A percentile compares a stretch with the other conserved stretches of the same genome.
Evolutionary conservation across 129 eudicot genomes (phyloP).

Genomic region (Glebionis coronaria): DNA sequence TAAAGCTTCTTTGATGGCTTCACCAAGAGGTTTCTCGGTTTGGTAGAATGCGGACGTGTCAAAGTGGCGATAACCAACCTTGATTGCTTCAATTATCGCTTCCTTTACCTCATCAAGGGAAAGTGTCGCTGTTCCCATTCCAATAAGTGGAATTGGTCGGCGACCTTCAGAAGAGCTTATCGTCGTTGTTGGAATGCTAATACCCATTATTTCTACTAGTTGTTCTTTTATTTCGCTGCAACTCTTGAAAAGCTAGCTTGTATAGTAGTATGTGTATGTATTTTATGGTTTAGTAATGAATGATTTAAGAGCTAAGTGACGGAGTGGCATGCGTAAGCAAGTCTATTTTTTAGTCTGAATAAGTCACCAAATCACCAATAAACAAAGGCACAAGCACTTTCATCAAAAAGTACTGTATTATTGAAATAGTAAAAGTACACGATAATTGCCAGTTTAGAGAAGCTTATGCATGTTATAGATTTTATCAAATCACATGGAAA

Average conservation of each 20-base stretch:
- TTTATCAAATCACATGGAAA: no score
- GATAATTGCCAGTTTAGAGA: no score
- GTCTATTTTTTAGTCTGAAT: no score
- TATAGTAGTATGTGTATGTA: no score
- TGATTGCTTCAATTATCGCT: conserved; percentile 48
- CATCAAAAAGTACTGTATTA: no score
- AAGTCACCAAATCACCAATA: no score
- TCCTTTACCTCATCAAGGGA: conserved; percentile 24
- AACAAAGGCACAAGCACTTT: no score
- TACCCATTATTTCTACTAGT: conserved; percentile 4
- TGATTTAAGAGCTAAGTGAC: no score
- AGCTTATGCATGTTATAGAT: no score
- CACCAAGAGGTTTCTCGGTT: conserved; percentile 22
- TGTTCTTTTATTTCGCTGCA: background rate
- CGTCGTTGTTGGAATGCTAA: conserved; percentile 4
- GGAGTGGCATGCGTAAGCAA: no score
- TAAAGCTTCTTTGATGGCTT: conserved; percentile 26
- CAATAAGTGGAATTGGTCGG: conserved; percentile 40
- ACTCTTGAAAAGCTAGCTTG: background rate
- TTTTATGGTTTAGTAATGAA: no score
- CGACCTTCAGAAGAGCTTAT: conserved; percentile 20
- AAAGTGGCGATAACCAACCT: conserved; percentile 41
- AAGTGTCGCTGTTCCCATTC: conserved; percentile 32
- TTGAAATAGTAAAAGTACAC: no score
- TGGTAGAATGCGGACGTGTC: conserved; percentile 24